Percentiles rank a stretch among this genome's conserved stretches.
These are phyloP conservation scores for Phytopythium helicoides DNA, from an alignment of 352 stramenopile genomes.

Conservation along the genomic window DNA sequence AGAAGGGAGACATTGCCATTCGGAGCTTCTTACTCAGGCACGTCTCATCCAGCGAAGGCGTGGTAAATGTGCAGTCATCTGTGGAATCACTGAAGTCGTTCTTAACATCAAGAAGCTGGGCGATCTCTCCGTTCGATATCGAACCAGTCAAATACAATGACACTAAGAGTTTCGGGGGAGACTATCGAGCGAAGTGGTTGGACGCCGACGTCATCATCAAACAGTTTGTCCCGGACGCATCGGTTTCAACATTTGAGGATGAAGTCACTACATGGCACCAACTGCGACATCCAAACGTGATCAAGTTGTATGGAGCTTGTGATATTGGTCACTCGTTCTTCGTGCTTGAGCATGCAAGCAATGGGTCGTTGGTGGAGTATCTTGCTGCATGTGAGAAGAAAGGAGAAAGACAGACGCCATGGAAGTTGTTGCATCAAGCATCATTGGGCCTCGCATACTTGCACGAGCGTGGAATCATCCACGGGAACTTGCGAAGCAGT, in stretches of 20 bases:
- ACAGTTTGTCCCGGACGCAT: neutral
- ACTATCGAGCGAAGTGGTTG: slow-evolving; percentile 4
- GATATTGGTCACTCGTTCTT: slow-evolving; percentile 11
- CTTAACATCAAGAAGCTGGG: neutral
- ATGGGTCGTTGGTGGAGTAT: slow-evolving; percentile 11
- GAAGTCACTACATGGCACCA: slow-evolving; percentile 13
- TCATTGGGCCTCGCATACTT: slow-evolving; percentile 27
- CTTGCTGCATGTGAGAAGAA: neutral
- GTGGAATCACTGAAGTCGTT: neutral
- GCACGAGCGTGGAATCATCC: slow-evolving; percentile 16
- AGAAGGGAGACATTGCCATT: no score
- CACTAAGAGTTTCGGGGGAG: neutral
- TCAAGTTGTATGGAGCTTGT: slow-evolving; percentile 14
- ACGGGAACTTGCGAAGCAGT: slow-evolving; percentile 10
- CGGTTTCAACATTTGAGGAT: neutral
- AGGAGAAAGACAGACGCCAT: neutral
- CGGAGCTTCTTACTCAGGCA: no score
- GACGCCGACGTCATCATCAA: slow-evolving; percentile 3
- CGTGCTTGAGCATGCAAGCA: slow-evolving; percentile 9
- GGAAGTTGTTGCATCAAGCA: slow-evolving; percentile 16
- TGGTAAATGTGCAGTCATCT: neutral
- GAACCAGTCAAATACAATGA: neutral
- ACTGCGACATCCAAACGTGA: slow-evolving; percentile 14
- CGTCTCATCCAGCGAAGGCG: neutral
- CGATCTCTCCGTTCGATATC: slow-evolving; percentile 3